Evolutionary conservation across 1,139 yeast species (phyloP), one percentile per base, ranked within the genome.

Genomic region (Citeromyces siamensis): DNA sequence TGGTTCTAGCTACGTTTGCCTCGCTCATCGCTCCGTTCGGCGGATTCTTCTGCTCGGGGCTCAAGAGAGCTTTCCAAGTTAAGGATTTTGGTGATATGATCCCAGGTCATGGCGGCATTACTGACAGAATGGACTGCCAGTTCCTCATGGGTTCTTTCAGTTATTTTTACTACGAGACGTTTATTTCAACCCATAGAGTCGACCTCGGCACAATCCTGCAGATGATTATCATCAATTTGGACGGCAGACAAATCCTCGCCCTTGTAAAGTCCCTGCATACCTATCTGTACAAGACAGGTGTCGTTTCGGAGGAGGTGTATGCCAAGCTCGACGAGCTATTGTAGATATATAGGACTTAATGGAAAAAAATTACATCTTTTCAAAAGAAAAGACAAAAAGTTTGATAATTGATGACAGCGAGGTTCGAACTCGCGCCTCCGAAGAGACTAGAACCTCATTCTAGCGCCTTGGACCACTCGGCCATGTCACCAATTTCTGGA

Each of bases 1-100:
- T 85, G 41, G 70, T 79, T 35, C 64, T 90, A 46, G 94, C 96
- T 9, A 81, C 95, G 3, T 90, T 93, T 67, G 98, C 99, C 6
- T 88, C 97, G 1, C 68, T 93, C 46, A 81, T 90, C 56, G 99
- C 99, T 2, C 99, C 99, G 41, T 90, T 90, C 55, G 99, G 99
- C 38, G 99, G 99, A 1, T 90, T 90, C 58, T 90, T 90, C 50
- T 98, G 98, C 3, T 81, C 94, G 37, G 99, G 98, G 10, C 68
- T 93, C 49, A 90, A 90, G 64, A 77, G 99, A 58, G 86, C 97
- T n/a, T 88, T 90, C 62, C 83, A 93, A 50, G 88, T 88, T 41
- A 84, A 84, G 59, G 95, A 84, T 56, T 84, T 84, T 52, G 95
- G 95, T 42, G 88, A 83, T 53, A 82, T 94, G 14, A 84, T 84